These are phyloP conservation scores for Pseudopithomyces chartarum DNA, from an alignment of 2,329 filamentous ascomycete species.

Conservation along the genomic window DNA sequence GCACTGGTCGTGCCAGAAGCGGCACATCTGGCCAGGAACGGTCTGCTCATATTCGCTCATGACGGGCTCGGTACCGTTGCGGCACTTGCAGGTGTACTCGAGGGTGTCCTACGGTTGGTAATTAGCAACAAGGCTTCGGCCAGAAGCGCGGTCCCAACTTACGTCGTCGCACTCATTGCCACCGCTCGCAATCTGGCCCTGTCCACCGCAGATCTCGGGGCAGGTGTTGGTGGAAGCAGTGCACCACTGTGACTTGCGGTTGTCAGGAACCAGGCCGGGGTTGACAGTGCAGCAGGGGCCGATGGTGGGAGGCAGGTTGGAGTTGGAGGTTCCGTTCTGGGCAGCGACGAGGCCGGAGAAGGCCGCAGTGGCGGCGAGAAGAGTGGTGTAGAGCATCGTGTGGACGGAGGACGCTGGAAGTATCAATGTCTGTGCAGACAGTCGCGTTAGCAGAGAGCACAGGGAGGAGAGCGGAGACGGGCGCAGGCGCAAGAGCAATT, in stretches of 20 bases:
- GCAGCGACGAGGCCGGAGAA: conserved; percentile 52
- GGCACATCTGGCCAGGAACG: conserved; percentile 65
- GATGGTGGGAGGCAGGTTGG: conserved; percentile 26
- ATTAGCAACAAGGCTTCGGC: conserved; percentile 22
- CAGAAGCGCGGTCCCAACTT: conserved; percentile 34
- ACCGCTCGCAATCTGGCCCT: conserved; percentile 46
- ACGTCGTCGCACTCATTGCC: conserved; percentile 63
- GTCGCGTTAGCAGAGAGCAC: conserved; percentile 33
- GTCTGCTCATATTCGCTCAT: conserved; percentile 62
- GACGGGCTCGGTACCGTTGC: conserved; percentile 59
- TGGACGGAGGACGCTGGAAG: conserved; percentile 24
- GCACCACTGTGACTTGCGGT: conserved; percentile 59
- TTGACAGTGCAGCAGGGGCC: conserved; percentile 50
- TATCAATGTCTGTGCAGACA: conserved; percentile 43
- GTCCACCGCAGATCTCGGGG: conserved; percentile 61
- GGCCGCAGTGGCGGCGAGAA: conserved; percentile 53
- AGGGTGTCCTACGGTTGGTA: conserved; percentile 51
- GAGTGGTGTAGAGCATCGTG: conserved; percentile 55
- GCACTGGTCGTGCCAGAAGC: conserved; percentile 54
- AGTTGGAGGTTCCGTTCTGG: conserved; percentile 46
- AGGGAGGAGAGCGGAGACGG: conserved; percentile 6
- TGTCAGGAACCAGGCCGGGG: conserved; percentile 45
- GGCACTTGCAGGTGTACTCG: conserved; percentile 62
- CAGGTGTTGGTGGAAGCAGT: conserved; percentile 63
- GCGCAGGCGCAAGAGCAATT: not conserved